These are phyloP conservation scores for Penicillium concentricum DNA, from an alignment of 2,329 filamentous ascomycete genomes.

Conservation along the genomic window DNA sequence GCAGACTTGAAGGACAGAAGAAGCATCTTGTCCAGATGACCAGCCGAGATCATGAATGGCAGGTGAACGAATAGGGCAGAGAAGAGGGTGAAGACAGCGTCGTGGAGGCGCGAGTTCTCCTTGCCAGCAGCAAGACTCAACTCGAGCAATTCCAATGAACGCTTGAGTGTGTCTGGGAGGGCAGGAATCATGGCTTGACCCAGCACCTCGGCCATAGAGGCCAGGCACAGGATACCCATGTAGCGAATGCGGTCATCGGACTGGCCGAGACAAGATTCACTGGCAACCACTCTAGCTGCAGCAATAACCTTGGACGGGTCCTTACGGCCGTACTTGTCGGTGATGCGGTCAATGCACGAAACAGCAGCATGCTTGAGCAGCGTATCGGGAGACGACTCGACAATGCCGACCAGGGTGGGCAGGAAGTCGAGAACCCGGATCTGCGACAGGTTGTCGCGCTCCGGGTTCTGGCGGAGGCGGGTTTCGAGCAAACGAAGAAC, in stretches of 20 bases:
- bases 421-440: slow-evolving; percentile 74
- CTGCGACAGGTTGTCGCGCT: slow-evolving; percentile 67
- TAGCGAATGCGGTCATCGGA: slow-evolving; percentile 70
- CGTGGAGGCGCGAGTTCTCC: slow-evolving; percentile 66
- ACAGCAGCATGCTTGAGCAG: slow-evolving; percentile 82
- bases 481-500: slow-evolving; percentile 77
- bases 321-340: slow-evolving; percentile 93
- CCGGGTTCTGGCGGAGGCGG: slow-evolving; percentile 71
- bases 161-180: slow-evolving; percentile 71
- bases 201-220: slow-evolving; percentile 84
- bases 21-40: slow-evolving; percentile 71
- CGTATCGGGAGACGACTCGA: slow-evolving; percentile 69
- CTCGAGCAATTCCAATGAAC: slow-evolving; percentile 68
- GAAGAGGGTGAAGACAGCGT: slow-evolving; percentile 78
- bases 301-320: slow-evolving; percentile 73
- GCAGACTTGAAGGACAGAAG: slow-evolving; percentile 71
- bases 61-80: slow-evolving; percentile 77
- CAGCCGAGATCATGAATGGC: slow-evolving; percentile 81
- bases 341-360: slow-evolving; percentile 86
- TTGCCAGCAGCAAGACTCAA: slow-evolving; percentile 57
- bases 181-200: slow-evolving; percentile 83
- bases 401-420: slow-evolving; percentile 72
- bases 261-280: slow-evolving; percentile 73
- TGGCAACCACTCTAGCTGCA: slow-evolving; percentile 74
- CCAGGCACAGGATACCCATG: slow-evolving; percentile 83